Base-by-base conservation (phyloP, 2,329 filamentous ascomycete species). In the Claviceps humidiphila region DNA sequence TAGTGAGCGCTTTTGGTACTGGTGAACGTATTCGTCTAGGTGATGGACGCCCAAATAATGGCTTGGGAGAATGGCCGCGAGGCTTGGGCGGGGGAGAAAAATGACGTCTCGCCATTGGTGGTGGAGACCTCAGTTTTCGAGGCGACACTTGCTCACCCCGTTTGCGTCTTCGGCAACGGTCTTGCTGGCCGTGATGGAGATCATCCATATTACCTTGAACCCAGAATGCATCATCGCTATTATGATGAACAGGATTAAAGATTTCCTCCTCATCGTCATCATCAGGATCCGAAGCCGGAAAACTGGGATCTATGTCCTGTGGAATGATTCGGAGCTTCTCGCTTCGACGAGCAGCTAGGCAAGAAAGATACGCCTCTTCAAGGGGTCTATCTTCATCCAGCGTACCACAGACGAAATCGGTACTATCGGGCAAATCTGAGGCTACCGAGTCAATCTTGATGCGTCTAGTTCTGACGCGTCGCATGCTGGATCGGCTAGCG, bases 371-470 rank as follows among this genome's bases (percentile, higher is more conserved):
- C 0, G 89, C 91, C 59, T 90, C 89, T 65, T 98, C 93, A n/a
- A 97, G 71, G 2, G 89, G 89, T 45, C 89, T 83, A 63, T 98
- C 93, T 68, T 98, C 93, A 58, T 98, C 93, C 20, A 98, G 75
- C 1, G 93, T 98, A 54, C 93, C 93, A 63, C 93, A 97, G n/a
- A 98, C 93, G 59, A 98, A 98, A 66, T 98, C 93, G 14, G 93
- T 97, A 68, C 90, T 96, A 66, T 98, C 93, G 1, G 93, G 93
- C 11, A 98, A 75, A 63, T 95, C 89, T 2, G 88, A 87, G 1
- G 85, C 87, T 24, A 77, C 76, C 41, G 63, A 59, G 26, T 62
- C 61, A 42, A 60, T 57, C 57, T 63, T 65, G 45, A 58, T 55
- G 22, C 60, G 61, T 34, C 52, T 54, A 20, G 51, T 50, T 47